Evolutionary conservation across 495 filamentous ascomycete genomes (phyloP).

Genomic region (Lasiosphaeris hirsuta): DNA sequence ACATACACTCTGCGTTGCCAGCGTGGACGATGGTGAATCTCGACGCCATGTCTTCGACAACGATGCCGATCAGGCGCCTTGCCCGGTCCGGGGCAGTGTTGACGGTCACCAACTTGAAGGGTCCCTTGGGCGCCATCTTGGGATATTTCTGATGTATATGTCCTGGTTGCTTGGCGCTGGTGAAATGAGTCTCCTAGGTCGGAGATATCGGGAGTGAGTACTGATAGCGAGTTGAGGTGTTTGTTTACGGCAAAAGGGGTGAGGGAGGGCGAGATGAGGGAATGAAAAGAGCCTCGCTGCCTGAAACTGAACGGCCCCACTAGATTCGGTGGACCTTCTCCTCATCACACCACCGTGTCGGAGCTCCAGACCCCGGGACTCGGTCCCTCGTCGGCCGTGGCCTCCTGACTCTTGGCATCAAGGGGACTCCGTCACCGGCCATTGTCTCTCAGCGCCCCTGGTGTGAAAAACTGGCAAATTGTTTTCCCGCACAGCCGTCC

Average conservation of each 20-base stretch:
- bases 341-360: too few relatives aligned
- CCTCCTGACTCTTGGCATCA: too few relatives aligned
- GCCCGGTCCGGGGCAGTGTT: slow-evolving; percentile 67
- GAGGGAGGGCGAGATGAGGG: not conserved
- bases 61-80: slow-evolving; percentile 55
- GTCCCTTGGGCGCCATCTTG: slow-evolving; percentile 37
- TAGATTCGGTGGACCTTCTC: too few relatives aligned
- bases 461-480: too few relatives aligned
- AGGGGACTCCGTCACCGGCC: too few relatives aligned
- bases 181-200: not conserved
- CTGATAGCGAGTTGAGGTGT: too few relatives aligned
- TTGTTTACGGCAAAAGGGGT: too few relatives aligned
- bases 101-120: slow-evolving; percentile 62
- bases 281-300: not conserved
- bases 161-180: not conserved
- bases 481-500: too few relatives aligned
- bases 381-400: too few relatives aligned
- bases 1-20: slow-evolving; percentile 56
- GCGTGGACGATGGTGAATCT: slow-evolving; percentile 57
- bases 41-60: slow-evolving; percentile 57
- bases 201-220: not conserved
- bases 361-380: too few relatives aligned
- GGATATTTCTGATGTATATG: not conserved
- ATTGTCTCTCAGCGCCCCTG: too few relatives aligned
- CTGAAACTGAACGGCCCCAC: too few relatives aligned